These are phyloP conservation scores for Triticum timopheevii DNA, from an alignment of 176 grass and related monocot genomes.

Conservation along the genomic window DNA sequence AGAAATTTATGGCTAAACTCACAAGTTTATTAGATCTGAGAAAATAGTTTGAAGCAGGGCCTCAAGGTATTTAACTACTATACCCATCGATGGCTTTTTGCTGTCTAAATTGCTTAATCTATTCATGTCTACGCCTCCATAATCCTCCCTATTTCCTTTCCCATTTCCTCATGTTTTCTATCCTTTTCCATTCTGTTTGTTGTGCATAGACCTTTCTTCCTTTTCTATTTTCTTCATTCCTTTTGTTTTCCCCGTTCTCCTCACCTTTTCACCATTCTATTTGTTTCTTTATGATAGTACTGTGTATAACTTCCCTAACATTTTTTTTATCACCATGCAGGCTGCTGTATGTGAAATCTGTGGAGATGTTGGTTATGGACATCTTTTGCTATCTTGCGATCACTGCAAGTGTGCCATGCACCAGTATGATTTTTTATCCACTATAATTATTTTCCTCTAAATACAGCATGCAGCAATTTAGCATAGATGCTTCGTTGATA, in stretches of 20 bases:
- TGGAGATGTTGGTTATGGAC: slow-evolving; percentile 27
- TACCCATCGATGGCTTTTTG: background rate
- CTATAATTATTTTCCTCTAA: background rate
- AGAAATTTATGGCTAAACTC: background rate
- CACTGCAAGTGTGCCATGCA: slow-evolving; percentile 14
- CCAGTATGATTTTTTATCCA: slow-evolving; percentile 36
- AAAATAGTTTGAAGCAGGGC: slow-evolving; percentile 1
- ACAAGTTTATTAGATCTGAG: background rate
- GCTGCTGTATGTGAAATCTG: slow-evolving; percentile 30
- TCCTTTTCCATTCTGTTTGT: background rate
- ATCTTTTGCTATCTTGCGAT: slow-evolving; percentile 33
- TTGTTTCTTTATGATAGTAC: background rate
- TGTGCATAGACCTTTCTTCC: background rate
- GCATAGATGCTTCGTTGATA: slow-evolving; percentile 7
- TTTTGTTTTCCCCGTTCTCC: background rate
- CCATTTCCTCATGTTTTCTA: slow-evolving; percentile 3
- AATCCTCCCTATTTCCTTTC: background rate
- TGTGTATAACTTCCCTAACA: background rate
- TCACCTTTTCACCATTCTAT: background rate
- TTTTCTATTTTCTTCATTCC: background rate
- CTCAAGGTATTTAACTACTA: background rate
- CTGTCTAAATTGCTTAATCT: background rate
- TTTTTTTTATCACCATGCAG: slow-evolving; percentile 27
- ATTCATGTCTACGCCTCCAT: background rate
- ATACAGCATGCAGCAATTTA: background rate